Evolutionary conservation across 345 rosid species (phyloP).

Genomic region (Arabidopsis suecica): DNA sequence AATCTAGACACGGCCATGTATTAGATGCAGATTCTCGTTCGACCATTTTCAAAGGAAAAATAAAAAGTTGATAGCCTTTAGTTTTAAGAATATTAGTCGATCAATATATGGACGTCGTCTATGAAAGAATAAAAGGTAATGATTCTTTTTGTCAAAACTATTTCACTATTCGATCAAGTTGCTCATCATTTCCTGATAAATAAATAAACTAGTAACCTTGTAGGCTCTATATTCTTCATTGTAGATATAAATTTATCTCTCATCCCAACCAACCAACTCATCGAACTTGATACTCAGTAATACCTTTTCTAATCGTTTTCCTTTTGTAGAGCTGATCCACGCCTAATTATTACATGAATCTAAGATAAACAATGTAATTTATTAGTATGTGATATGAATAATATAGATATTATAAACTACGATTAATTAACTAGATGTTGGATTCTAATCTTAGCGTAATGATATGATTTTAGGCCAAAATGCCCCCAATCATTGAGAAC

Average conservation of each 20-base stretch:
- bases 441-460: constrained; percentile 5
- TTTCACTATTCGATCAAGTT: constrained; percentile 39
- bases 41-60: background rate
- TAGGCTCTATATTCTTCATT: constrained; percentile 22
- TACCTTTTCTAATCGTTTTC: constrained; percentile 8
- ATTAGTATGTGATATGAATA: constrained; percentile 11
- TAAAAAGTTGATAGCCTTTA: constrained; percentile 30
- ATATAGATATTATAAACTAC: constrained; percentile 14
- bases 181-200: constrained; percentile 12
- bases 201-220: constrained; percentile 3
- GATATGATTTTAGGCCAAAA: constrained; percentile 15
- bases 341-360: constrained; percentile 29
- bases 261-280: constrained; percentile 32
- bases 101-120: constrained; percentile 32
- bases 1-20: constrained; percentile 16
- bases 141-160: constrained; percentile 37
- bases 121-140: constrained; percentile 29
- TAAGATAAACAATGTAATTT: constrained; percentile 21
- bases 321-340: constrained; percentile 31
- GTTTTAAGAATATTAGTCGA: constrained; percentile 30
- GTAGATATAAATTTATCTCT: constrained; percentile 26
- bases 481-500: constrained; percentile 39
- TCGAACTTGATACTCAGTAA: constrained; percentile 20
- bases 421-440: background rate
- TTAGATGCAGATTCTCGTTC: constrained; percentile 19